Base-by-base conservation (phyloP, 139 green algal species). In the Chlamydomonas sp. region DNA sequence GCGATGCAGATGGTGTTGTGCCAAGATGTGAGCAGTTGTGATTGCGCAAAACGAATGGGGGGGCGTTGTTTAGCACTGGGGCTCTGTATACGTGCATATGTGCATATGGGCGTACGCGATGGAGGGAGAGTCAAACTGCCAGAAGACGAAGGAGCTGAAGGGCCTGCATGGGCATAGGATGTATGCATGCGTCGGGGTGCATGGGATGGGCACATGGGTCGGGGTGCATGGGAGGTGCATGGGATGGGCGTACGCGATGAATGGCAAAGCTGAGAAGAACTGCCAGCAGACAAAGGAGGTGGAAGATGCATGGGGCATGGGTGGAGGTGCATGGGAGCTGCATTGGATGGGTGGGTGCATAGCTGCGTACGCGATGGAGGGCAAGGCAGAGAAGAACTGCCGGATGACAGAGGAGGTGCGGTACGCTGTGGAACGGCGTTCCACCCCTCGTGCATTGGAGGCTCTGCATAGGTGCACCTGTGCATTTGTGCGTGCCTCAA, bases 181-280 rank as follows among this genome's bases (percentile, higher is more conserved):
- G 29, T 26, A 6, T 67, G 59, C 6, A 30, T 28, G 63, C 8
- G 60, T 28, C 20, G 20, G 16, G 20, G 43, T 54, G 16, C 43
- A 54, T 13, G 43, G 43, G 43, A 13, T 26, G 43, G 43, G 16
- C 43, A 54, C n/a, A n/a, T n/a, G n/a, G n/a, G n/a, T n/a, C n/a
- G n/a, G n/a, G n/a, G n/a, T n/a, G n/a, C n/a, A n/a, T n/a, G n/a
- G n/a, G n/a, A n/a, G n/a, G n/a, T n/a, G n/a, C n/a, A n/a, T n/a
- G n/a, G n/a, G n/a, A n/a, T n/a, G n/a, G n/a, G 94, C 94, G 0
- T 99, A 99, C 73, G 65, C 87, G 34, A 87, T 98, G 59, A 91
- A 99, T 78, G 94, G 92, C 62, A 85, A 86, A 48, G 86, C 88
- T 10, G 87, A 96, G 61, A 90, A 87, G 68, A 84, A 97, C 54